Conservation (phyloP, 192 early-diverging fungal genomes). For the Backusella westeae region DNA sequence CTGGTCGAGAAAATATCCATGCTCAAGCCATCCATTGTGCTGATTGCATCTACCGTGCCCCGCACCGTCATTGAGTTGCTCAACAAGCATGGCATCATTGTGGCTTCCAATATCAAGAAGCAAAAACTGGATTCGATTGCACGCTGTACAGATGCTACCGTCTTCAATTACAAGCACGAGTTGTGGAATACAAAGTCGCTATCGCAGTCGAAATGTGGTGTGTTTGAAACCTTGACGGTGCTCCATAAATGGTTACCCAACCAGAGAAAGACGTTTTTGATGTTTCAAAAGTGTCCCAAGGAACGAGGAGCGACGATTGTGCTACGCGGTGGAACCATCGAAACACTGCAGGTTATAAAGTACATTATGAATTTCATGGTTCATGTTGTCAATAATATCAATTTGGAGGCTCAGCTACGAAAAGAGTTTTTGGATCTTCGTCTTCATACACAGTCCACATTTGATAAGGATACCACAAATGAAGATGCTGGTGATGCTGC, state of each 20-base stretch:
- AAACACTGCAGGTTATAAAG: slow-evolving; percentile 74
- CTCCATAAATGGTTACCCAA: slow-evolving; percentile 79
- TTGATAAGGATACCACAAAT: neutral
- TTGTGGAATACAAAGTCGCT: slow-evolving; percentile 57
- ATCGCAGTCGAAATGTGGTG: slow-evolving; percentile 69
- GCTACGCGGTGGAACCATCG: slow-evolving; percentile 77
- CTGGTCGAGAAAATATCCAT: slow-evolving; percentile 75
- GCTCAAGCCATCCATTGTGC: slow-evolving; percentile 74
- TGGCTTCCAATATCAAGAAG: slow-evolving; percentile 82
- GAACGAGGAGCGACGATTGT: slow-evolving; percentile 85
- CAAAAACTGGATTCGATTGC: slow-evolving; percentile 81
- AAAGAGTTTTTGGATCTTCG: slow-evolving; percentile 12
- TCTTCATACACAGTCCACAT: neutral
- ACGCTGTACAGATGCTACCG: slow-evolving; percentile 78
- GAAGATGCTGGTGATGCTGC: neutral
- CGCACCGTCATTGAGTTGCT: slow-evolving; percentile 81
- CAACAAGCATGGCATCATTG: slow-evolving; percentile 70
- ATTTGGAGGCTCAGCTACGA: slow-evolving; percentile 63
- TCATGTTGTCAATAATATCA: slow-evolving; percentile 81
- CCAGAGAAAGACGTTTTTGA: slow-evolving; percentile 80
- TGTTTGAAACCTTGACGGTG: slow-evolving; percentile 75
- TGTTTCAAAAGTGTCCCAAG: slow-evolving; percentile 79
- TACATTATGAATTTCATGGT: slow-evolving; percentile 80
- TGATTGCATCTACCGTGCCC: slow-evolving; percentile 77
- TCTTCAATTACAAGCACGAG: slow-evolving; percentile 80